Evolutionary conservation across 2,329 filamentous ascomycete species (phyloP), one percentile per base, ranked within the genome.

Genomic region (Aspergillus sp.): DNA sequence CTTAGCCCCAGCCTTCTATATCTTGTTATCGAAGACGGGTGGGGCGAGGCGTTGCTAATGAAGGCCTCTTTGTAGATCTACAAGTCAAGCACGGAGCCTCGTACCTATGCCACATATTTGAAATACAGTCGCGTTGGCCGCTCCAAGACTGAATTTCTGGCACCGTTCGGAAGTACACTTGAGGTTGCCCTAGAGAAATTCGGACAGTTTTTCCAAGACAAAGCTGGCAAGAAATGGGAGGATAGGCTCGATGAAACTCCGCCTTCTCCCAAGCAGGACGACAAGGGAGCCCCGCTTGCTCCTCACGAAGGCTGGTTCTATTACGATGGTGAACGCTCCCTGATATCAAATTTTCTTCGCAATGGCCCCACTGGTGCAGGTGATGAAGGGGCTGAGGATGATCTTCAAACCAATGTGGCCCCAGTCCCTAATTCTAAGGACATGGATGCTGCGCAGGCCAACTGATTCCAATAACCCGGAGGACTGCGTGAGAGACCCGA

Each of bases 191-290:
- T 82, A 53, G 56, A 58, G 0, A 69, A 71, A 0, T 88, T 89
- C 64, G 75, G 74, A 53, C 58, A 68, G 0, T 84, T 86, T 58
- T 89, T 89, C 64, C 66, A 65, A 10, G 70, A 73, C 6, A 83
- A 83, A 65, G 84, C 84, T 0, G 81, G 81, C 0, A 71, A 84
- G 9, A 64, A 73, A 1, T 89, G 86, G 87, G 74, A 81, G n/a
- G 71, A 84, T 4, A 61, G 64, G 21, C 50, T 56, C 11, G 50
- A 60, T 32, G 58, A 52, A 20, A 61, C 50, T 6, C 21, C 45
- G 31, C 55, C 56, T 4, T 42, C 56, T 7, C 58, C 61, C 0
- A 68, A 64, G 52, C 56, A n/a, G 17, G 62, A 64, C 29, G n/a
- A 41, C 11, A 51, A 63, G 10, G 68, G 66, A 9, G 55, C 62